A percentile compares a stretch with the other conserved stretches of the same genome.
phyloP scores from a whole-genome alignment of 2,329 filamentous ascomycete species.

The Orbilia javanica region DNA sequence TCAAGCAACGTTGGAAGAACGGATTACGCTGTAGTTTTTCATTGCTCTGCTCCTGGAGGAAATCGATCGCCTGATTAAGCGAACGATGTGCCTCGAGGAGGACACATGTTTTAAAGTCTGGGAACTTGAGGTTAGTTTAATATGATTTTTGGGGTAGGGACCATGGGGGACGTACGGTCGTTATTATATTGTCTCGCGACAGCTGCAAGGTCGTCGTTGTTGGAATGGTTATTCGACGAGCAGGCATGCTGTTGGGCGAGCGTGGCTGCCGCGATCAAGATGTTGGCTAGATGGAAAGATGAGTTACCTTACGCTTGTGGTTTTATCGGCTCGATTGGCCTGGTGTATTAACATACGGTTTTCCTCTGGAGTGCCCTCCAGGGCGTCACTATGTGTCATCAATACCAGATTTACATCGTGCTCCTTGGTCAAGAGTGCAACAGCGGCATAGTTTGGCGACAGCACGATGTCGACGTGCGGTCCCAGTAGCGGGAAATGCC shows the following conservation, averaged over 20 bases:
- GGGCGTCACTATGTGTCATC: constrained; percentile 65
- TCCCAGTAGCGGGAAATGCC: constrained; percentile 60
- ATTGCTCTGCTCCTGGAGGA: constrained; percentile 79
- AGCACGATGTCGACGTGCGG: constrained; percentile 66
- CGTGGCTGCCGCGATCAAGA: constrained; percentile 65
- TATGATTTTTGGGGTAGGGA: constrained; percentile 20
- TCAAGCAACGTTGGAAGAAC: constrained; percentile 80
- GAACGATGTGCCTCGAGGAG: constrained; percentile 76
- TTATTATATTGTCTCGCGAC: constrained; percentile 57
- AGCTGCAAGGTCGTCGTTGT: constrained; percentile 69
- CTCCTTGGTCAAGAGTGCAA: constrained; percentile 67
- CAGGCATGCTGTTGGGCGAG: constrained; percentile 66
- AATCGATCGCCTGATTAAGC: constrained; percentile 81
- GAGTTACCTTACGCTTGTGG: neutral
- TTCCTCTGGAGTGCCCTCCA: constrained; percentile 62
- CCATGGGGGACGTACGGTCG: constrained; percentile 21
- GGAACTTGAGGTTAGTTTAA: neutral
- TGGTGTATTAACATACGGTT: constrained; percentile 37
- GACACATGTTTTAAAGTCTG: constrained; percentile 70
- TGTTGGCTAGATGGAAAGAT: constrained; percentile 60
- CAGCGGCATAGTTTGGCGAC: constrained; percentile 68
- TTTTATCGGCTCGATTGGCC: neutral
- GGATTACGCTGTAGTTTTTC: constrained; percentile 80
- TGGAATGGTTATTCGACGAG: constrained; percentile 66
- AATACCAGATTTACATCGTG: constrained; percentile 66